Conservation (phyloP, 1,284 basidiomycete genomes). For the Cutaneotrichosporon sp. region DNA sequence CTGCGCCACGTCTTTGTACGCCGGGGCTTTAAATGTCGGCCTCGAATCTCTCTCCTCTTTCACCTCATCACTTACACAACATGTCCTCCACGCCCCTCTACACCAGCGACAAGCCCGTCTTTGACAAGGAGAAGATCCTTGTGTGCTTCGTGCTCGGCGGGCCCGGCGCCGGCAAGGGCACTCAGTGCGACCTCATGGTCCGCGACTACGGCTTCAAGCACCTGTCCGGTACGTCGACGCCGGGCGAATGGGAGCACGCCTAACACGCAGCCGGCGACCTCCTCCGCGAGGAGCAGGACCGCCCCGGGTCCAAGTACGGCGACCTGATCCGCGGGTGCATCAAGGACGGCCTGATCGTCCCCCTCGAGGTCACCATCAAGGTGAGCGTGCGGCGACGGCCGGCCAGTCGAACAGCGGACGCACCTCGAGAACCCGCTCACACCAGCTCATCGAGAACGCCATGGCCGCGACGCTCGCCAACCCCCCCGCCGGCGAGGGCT, state of each 20-base stretch:
- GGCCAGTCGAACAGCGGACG: no score
- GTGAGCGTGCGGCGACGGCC: no score
- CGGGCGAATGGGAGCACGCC: not conserved
- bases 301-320: conserved; percentile 82
- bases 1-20: not conserved
- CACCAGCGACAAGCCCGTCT: conserved; percentile 56
- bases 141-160: conserved; percentile 97
- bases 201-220: conserved; percentile 88
- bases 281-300: conserved; percentile 87
- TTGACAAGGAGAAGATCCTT: conserved; percentile 73
- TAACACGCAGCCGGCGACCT: conserved; percentile 83
- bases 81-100: conserved; percentile 21
- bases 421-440: conserved; percentile 11
- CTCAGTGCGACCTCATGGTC: conserved; percentile 89
- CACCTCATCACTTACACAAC: conserved; percentile 2
- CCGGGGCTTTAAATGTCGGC: not conserved
- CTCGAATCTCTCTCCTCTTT: not conserved
- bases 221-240: conserved; percentile 73
- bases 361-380: conserved; percentile 95
- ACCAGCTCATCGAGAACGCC: conserved; percentile 80
- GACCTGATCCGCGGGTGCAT: conserved; percentile 87
- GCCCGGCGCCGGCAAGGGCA: conserved; percentile 87
- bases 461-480: conserved; percentile 68
- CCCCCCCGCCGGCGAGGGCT: conserved; percentile 57
- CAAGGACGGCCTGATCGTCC: conserved; percentile 91